phyloP scores from a whole-genome alignment of 495 filamentous ascomycete species.

The Daldinia bambusicola region DNA sequence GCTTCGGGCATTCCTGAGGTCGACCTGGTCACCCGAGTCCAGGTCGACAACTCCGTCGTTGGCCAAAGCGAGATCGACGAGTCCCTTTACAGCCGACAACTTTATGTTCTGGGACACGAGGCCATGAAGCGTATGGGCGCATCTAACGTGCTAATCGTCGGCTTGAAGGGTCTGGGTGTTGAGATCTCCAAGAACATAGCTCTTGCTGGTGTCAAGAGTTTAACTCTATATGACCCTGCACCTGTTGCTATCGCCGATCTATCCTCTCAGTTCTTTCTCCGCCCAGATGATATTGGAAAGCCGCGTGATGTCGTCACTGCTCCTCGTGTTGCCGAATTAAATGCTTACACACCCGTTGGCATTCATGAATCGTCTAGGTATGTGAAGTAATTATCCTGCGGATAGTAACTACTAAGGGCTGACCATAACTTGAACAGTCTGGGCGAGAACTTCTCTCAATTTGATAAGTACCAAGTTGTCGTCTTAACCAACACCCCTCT shows the following conservation, averaged over 20 bases:
- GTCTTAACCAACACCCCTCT: slow-evolving; percentile 88
- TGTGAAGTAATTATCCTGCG: slow-evolving; percentile 6
- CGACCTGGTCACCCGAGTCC: slow-evolving; percentile 79
- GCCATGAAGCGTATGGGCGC: slow-evolving; percentile 99
- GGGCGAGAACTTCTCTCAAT: slow-evolving; percentile 73
- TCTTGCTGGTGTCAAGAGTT: slow-evolving; percentile 85
- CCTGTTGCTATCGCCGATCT: slow-evolving; percentile 85
- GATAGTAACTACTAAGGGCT: slow-evolving; percentile 17
- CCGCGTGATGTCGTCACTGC: slow-evolving; percentile 86
- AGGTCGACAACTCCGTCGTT: slow-evolving; percentile 74
- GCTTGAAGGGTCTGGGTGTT: slow-evolving; percentile 91
- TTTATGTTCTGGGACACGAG: slow-evolving; percentile 98
- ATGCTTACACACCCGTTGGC: slow-evolving; percentile 91
- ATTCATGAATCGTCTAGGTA: slow-evolving; percentile 70
- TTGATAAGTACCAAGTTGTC: slow-evolving; percentile 89
- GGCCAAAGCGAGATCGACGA: slow-evolving; percentile 85
- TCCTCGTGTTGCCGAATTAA: slow-evolving; percentile 91
- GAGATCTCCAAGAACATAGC: slow-evolving; percentile 99
- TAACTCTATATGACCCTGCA: slow-evolving; percentile 88
- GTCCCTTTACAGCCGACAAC: slow-evolving; percentile 95
- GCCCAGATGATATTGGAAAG: slow-evolving; percentile 87
- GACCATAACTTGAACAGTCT: slow-evolving; percentile 57
- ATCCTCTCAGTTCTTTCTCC: slow-evolving; percentile 96
- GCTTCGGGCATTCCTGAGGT: slow-evolving; percentile 57
- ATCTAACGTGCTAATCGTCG: slow-evolving; percentile 92